phyloP scores from a whole-genome alignment of 2,329 filamentous ascomycete species.

The Pyrenophora tritici-repentis region DNA sequence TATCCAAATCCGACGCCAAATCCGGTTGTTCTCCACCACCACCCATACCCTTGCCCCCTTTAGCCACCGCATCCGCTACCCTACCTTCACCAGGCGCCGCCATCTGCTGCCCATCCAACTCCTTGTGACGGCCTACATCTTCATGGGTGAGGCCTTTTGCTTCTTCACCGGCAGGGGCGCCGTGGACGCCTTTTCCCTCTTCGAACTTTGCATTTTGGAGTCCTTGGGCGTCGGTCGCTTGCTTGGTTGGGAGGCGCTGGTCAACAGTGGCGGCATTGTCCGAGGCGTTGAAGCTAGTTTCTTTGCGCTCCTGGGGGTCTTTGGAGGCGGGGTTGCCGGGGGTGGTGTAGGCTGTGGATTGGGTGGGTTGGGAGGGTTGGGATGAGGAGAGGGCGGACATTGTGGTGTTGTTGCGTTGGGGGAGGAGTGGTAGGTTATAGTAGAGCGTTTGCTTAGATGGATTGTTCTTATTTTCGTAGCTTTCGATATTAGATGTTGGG shows the following conservation, averaged over 20 bases:
- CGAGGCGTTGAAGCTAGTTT: conserved; percentile 43
- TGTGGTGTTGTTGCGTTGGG: conserved; percentile 1
- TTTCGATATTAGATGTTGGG: background rate
- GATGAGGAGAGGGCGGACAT: conserved; percentile 48
- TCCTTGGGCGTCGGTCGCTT: conserved; percentile 46
- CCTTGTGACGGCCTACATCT: conserved; percentile 51
- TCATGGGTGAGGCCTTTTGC: conserved; percentile 46
- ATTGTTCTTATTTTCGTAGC: background rate
- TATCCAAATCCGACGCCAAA: conserved; percentile 53
- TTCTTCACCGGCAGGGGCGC: conserved; percentile 53
- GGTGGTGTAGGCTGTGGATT: conserved; percentile 53
- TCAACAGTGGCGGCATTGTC: conserved; percentile 36
- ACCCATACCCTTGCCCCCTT: conserved; percentile 31
- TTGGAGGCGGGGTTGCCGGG: conserved; percentile 53
- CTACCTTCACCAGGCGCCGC: conserved; percentile 54
- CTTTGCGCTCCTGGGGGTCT: conserved; percentile 46
- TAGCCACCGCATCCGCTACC: conserved; percentile 50
- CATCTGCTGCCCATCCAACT: conserved; percentile 56
- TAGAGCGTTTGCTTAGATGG: background rate
- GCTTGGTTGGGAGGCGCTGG: conserved; percentile 47
- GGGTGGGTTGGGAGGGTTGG: conserved; percentile 52
- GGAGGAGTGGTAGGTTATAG: background rate
- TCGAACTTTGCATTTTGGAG: conserved; percentile 42
- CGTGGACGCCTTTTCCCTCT: conserved; percentile 47
- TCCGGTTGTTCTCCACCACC: conserved; percentile 48